Conservation (phyloP, 805 yeast species). For the Lipomyces yamanashiensis region DNA sequence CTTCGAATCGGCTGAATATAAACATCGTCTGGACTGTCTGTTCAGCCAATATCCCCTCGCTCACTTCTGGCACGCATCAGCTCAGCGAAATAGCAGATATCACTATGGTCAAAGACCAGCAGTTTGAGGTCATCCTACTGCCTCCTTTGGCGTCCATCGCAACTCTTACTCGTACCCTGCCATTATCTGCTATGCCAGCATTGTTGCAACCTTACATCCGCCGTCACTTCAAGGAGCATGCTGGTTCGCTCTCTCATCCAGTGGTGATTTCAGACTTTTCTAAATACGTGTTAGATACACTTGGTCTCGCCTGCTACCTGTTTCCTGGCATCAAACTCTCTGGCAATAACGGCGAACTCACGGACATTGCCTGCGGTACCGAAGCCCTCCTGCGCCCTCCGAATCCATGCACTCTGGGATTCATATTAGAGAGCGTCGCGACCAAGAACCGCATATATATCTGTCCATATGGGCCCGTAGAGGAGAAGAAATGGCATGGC, state of each 20-base stretch:
- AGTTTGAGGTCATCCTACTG: constrained; percentile 23
- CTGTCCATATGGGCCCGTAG: constrained; percentile 21
- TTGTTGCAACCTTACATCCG: constrained; percentile 26
- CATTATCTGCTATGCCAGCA: constrained; percentile 20
- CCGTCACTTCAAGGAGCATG: constrained; percentile 12
- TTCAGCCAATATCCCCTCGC: too few relatives aligned
- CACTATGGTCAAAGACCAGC: not conserved
- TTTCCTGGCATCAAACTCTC: constrained; percentile 31
- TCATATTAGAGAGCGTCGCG: constrained; percentile 15
- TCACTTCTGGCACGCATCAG: too few relatives aligned
- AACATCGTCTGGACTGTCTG: too few relatives aligned
- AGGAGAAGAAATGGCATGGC: constrained; percentile 35
- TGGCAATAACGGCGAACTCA: not conserved
- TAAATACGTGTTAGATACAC: constrained; percentile 2
- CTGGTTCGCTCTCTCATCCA: not conserved
- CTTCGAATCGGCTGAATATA: too few relatives aligned
- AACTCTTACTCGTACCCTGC: constrained; percentile 23
- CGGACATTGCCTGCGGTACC: constrained; percentile 15
- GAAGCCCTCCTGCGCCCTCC: constrained; percentile 25
- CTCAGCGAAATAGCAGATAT: too few relatives aligned
- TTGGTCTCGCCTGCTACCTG: constrained; percentile 22
- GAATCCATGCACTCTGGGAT: constrained; percentile 16
- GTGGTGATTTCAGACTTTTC: constrained; percentile 7
- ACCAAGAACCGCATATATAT: constrained; percentile 20
- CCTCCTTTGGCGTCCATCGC: constrained; percentile 26